phyloP scores from a whole-genome alignment of 169 alveolate genomes.

The Cyclospora cayetanensis region DNA sequence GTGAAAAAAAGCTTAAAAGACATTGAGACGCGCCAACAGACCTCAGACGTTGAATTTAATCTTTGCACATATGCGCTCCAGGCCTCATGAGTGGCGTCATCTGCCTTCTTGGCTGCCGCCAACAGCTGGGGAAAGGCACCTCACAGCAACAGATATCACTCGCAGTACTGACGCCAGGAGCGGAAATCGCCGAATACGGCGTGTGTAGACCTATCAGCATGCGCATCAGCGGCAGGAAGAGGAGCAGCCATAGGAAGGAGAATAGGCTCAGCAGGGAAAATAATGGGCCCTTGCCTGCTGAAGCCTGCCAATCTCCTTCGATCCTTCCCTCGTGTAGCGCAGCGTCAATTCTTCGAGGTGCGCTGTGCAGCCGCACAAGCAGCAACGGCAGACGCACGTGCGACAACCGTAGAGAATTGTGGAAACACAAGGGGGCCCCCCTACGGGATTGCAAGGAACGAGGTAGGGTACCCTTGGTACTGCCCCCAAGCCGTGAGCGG shows the following conservation, averaged over 20 bases:
- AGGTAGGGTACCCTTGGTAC: background rate
- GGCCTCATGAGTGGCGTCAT: background rate
- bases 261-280: background rate
- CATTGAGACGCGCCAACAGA: too few species aligned
- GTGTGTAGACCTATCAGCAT: background rate
- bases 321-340: background rate
- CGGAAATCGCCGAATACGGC: background rate
- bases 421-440: background rate
- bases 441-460: background rate
- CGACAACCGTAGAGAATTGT: background rate
- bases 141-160: background rate
- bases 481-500: background rate
- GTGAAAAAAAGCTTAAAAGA: too few species aligned
- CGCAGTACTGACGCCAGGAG: background rate
- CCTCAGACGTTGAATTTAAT: background rate
- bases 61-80: background rate
- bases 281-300: background rate
- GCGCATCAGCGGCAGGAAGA: background rate
- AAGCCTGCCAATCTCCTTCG: background rate
- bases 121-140: background rate
- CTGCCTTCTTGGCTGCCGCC: background rate
- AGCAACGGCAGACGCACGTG: background rate
- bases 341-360: background rate
- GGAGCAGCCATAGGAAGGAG: slow-evolving; percentile 7
- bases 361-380: background rate